A percentile compares a stretch with the other conserved stretches of the same genome.
phyloP scores from a whole-genome alignment of 164 flowering plant species.

The Chloranthus sessilifolius region DNA sequence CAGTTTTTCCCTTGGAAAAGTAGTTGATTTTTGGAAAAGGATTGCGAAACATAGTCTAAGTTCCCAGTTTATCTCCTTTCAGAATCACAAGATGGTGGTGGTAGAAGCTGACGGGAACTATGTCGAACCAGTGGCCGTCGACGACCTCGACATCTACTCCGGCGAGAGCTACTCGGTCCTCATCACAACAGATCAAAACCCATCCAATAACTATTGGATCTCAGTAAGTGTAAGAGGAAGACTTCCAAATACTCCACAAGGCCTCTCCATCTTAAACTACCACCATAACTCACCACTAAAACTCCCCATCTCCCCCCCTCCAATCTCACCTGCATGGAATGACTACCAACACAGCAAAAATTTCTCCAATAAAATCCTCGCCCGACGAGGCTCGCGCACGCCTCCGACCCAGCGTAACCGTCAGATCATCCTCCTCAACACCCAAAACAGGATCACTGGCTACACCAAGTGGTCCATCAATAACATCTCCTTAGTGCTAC shows the following conservation, averaged over 20 bases:
- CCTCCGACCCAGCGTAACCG: slow-evolving; percentile 52
- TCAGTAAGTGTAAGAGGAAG: slow-evolving; percentile 60
- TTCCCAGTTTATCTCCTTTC: slow-evolving; percentile 1
- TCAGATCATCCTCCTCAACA: slow-evolving; percentile 66
- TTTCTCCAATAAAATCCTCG: slow-evolving; percentile 41
- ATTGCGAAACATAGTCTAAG: too few relatives aligned
- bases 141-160: slow-evolving; percentile 71
- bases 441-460: slow-evolving; percentile 69
- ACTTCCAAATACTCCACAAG: slow-evolving; percentile 61
- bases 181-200: slow-evolving; percentile 57
- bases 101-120: slow-evolving; percentile 99
- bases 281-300: slow-evolving; percentile 33
- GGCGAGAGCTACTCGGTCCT: slow-evolving; percentile 92
- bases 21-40: too few relatives aligned
- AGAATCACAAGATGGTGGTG: slow-evolving; percentile 77
- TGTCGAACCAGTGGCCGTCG: slow-evolving; percentile 50
- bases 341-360: slow-evolving; percentile 48
- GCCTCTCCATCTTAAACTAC: slow-evolving; percentile 70
- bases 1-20: too few relatives aligned
- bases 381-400: slow-evolving; percentile 34
- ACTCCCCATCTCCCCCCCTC: slow-evolving; percentile 53
- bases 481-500: slow-evolving; percentile 61
- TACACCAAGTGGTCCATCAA: slow-evolving; percentile 80
- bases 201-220: slow-evolving; percentile 68
- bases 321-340: slow-evolving; percentile 65